Conservation (phyloP, 2,329 filamentous ascomycete genomes). For the Cryphonectria nitschkei region DNA sequence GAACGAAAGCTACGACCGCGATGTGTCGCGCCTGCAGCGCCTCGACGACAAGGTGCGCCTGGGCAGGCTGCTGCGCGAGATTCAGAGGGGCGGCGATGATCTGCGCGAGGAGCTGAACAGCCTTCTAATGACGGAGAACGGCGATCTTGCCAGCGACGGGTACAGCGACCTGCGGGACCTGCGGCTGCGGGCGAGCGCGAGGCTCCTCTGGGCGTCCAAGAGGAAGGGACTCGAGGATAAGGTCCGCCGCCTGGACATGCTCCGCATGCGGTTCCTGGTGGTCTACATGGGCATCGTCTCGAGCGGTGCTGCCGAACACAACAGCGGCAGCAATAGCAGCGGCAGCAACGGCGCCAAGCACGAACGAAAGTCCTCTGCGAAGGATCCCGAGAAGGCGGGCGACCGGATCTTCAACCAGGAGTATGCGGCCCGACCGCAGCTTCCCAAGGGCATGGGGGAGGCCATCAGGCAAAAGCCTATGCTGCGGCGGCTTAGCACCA, state of each 20-base stretch:
- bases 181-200: constrained; percentile 50
- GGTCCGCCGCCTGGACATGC: constrained; percentile 60
- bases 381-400: constrained; percentile 38
- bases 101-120: constrained; percentile 62
- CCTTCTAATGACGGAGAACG: constrained; percentile 52
- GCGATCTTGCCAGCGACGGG: constrained; percentile 34
- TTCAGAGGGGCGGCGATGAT: constrained; percentile 63
- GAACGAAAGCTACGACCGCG: constrained; percentile 66
- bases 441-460: constrained; percentile 50
- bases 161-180: constrained; percentile 30
- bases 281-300: constrained; percentile 66
- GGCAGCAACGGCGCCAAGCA: constrained; percentile 41
- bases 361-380: constrained; percentile 32
- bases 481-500: constrained; percentile 56
- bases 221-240: constrained; percentile 59
- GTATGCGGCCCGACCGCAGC: constrained; percentile 37
- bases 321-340: too few species aligned
- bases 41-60: constrained; percentile 67
- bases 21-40: constrained; percentile 59
- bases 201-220: constrained; percentile 62
- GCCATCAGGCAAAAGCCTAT: constrained; percentile 51
- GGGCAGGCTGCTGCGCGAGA: constrained; percentile 61
- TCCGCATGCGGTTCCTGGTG: constrained; percentile 68
- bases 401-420: constrained; percentile 33
- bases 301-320: constrained; percentile 38